These are phyloP conservation scores for Albophoma yamanashiensis DNA, from an alignment of 2,329 filamentous ascomycete genomes.

Conservation along the genomic window DNA sequence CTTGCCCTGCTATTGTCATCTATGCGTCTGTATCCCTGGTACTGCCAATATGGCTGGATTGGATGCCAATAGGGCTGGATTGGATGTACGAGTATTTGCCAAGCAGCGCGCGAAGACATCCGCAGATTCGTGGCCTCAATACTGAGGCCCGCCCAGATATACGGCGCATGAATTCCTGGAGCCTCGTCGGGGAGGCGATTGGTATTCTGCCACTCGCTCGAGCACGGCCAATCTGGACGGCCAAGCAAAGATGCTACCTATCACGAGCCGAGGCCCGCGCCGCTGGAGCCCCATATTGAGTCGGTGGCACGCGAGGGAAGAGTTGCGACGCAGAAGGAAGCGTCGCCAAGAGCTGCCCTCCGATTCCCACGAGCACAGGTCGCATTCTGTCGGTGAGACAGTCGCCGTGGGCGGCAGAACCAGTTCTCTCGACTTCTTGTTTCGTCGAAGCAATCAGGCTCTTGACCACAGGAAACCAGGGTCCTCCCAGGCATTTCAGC, in stretches of 20 bases:
- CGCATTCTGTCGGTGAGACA: background rate
- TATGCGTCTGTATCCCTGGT: background rate
- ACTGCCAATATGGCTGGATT: background rate
- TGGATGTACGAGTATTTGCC: no score
- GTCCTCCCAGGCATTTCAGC: background rate
- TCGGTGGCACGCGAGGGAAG: background rate
- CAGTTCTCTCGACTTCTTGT: background rate
- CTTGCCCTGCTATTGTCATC: background rate
- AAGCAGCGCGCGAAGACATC: background rate
- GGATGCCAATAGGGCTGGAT: background rate
- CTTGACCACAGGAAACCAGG: background rate
- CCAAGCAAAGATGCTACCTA: background rate
- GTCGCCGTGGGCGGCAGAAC: background rate
- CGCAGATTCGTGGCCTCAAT: background rate
- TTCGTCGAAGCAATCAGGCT: background rate
- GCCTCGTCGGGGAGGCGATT: background rate
- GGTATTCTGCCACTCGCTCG: background rate
- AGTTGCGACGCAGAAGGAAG: background rate
- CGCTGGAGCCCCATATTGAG: background rate
- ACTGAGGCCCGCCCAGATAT: background rate
- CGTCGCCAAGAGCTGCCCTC: background rate
- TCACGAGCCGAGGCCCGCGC: background rate
- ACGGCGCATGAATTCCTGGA: background rate
- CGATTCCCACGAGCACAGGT: background rate
- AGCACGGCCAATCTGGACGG: background rate